These are phyloP conservation scores for Alopecurus myosuroides DNA, from an alignment of 176 grass and related monocot species.

Conservation along the genomic window DNA sequence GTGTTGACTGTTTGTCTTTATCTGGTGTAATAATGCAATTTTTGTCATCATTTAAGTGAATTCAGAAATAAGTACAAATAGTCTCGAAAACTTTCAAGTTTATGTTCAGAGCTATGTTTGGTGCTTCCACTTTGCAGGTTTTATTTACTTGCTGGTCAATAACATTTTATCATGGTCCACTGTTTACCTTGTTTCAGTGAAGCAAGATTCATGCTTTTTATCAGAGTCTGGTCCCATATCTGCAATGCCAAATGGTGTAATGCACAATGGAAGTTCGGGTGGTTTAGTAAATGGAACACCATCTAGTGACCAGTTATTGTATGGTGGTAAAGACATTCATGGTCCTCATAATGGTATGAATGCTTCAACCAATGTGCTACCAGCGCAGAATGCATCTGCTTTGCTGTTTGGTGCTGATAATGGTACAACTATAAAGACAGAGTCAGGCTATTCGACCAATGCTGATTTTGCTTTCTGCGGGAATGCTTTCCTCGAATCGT, in stretches of 20 bases:
- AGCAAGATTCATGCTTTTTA: slow-evolving; percentile 68
- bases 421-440: slow-evolving; percentile 65
- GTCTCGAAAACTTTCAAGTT: background rate
- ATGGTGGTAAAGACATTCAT: slow-evolving; percentile 54
- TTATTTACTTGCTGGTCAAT: slow-evolving; percentile 7
- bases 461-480: slow-evolving; percentile 78
- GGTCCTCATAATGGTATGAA: slow-evolving; percentile 37
- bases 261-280: slow-evolving; percentile 56
- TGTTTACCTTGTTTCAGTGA: slow-evolving; percentile 61
- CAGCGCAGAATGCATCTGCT: slow-evolving; percentile 46
- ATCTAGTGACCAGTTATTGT: slow-evolving; percentile 52
- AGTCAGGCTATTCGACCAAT: slow-evolving; percentile 71
- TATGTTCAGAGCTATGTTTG: background rate
- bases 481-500: slow-evolving; percentile 72
- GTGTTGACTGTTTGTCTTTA: background rate
- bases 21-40: background rate
- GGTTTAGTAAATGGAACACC: slow-evolving; percentile 47
- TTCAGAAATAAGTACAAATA: background rate
- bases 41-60: background rate
- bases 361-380: slow-evolving; percentile 44
- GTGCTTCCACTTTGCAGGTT: background rate
- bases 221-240: slow-evolving; percentile 38
- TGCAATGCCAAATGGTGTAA: slow-evolving; percentile 47
- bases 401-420: slow-evolving; percentile 55
- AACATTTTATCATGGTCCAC: slow-evolving; percentile 2